Percentiles rank a stretch among this genome's conserved stretches.
These are phyloP conservation scores for Psilocybe azurescens DNA, from an alignment of 768 basidiomycete species.

Conservation along the genomic window DNA sequence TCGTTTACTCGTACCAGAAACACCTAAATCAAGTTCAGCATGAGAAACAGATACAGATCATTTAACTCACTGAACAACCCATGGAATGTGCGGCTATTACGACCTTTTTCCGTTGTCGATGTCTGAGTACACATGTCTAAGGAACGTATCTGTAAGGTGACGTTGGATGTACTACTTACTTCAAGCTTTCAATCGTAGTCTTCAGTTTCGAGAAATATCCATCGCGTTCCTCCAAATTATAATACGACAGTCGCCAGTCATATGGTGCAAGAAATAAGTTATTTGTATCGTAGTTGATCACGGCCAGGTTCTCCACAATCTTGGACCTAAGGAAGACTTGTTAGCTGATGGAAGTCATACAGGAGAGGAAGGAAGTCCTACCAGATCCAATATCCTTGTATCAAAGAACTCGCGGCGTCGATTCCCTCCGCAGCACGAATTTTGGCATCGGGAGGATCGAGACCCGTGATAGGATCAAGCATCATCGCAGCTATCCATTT, in stretches of 20 bases:
- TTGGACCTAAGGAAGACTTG: slow-evolving; percentile 65
- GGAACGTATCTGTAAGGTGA: neutral
- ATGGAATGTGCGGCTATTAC: slow-evolving; percentile 89
- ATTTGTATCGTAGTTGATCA: slow-evolving; percentile 91
- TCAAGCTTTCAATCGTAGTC: slow-evolving; percentile 78
- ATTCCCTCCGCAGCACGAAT: slow-evolving; percentile 93
- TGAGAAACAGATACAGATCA: neutral
- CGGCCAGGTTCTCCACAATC: slow-evolving; percentile 93
- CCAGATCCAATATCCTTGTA: slow-evolving; percentile 97
- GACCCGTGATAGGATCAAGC: slow-evolving; percentile 89
- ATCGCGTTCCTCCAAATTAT: slow-evolving; percentile 91
- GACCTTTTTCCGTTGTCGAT: slow-evolving; percentile 74
- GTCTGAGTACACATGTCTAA: slow-evolving; percentile 40
- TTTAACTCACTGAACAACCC: slow-evolving; percentile 71
- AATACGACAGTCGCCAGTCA: slow-evolving; percentile 89
- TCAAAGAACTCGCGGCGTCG: slow-evolving; percentile 85
- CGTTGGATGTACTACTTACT: slow-evolving; percentile 41
- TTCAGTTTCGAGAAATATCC: slow-evolving; percentile 89
- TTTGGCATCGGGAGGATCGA: slow-evolving; percentile 86
- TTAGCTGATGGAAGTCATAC: neutral
- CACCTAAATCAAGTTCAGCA: slow-evolving; percentile 34
- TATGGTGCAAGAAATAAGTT: slow-evolving; percentile 86
- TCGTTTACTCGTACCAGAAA: slow-evolving; percentile 48
- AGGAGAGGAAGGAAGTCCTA: slow-evolving; percentile 28
- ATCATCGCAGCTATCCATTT: slow-evolving; percentile 91